Base-by-base conservation (phyloP, 116 monocot species). In the Trichopus zeylanicus region DNA sequence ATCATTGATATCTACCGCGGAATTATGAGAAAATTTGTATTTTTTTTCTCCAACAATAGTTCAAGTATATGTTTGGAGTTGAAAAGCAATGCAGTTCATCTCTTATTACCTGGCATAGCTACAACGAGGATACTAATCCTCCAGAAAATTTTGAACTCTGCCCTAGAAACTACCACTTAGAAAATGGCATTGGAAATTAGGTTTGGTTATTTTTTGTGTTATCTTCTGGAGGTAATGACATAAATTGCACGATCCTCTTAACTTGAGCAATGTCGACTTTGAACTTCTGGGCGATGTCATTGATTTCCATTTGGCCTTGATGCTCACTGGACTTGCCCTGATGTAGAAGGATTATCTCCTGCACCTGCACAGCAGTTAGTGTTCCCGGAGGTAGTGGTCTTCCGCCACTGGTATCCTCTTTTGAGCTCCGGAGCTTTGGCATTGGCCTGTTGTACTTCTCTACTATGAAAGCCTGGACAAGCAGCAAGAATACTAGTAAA, bases 211-310 rank as follows among this genome's bases (percentile, higher is more conserved):
- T 58, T 34, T 68, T 62, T 18, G 53, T 71, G 30, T 3, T 46
- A 53, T 56, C 65, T 57, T 86, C 75, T 29, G 71, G 68, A 29
- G 74, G 86, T 27, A 86, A 55, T 24, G 86, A 81, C 7, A 86
- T 52, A 25, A 75, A 78, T 31, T 67, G 68, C 55, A 81, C 46
- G 24, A 81, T 86, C 10, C 70, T 78, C 62, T 78, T 29, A 31
- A 81, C 71, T 21, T 71, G 48, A 18, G 49, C 30, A 34, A 26
- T 59, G 37, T 75, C 81, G 18, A 81, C 59, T 21, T 59, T 65
- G 69, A 86, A 86, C 31, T 61, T 81, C 18, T 75, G 61, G 10
- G 86, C 78, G 46, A 81, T 86, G 18, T 75, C 68, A n/a, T 71
- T 33, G 62, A 66, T 59, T 30, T 31, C 51, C 78, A 86, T 63